These are phyloP conservation scores for Agastache rugosa DNA, from an alignment of 257 asterid genomes.

Conservation along the genomic window DNA sequence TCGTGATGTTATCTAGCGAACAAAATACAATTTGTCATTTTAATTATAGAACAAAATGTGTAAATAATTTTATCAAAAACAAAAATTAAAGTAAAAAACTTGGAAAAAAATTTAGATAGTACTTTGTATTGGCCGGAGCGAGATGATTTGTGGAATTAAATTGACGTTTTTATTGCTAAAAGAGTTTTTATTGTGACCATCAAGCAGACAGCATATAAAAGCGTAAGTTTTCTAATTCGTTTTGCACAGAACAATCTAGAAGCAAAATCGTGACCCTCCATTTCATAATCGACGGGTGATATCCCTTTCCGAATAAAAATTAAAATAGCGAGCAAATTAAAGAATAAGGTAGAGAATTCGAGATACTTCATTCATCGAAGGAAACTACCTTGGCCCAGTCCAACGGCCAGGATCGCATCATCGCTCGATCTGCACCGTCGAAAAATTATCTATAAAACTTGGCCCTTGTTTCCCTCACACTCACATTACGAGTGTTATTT, in stretches of 20 bases:
- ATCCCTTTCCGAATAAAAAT: background rate
- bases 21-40: too few relatives aligned
- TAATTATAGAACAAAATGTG: too few relatives aligned
- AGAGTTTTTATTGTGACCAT: background rate
- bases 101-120: too few relatives aligned
- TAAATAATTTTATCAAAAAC: too few relatives aligned
- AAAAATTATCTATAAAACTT: background rate
- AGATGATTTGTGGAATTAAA: background rate
- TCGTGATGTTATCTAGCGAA: too few relatives aligned
- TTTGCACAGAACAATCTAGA: slow-evolving; percentile 38
- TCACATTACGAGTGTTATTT: background rate
- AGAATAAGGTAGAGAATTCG: slow-evolving; percentile 47
- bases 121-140: background rate
- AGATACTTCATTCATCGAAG: slow-evolving; percentile 38
- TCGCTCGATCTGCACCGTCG: slow-evolving; percentile 41
- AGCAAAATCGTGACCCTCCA: slow-evolving; percentile 30
- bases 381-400: slow-evolving; percentile 15
- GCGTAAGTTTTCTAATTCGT: background rate
- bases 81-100: too few relatives aligned
- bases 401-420: slow-evolving; percentile 39
- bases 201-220: background rate
- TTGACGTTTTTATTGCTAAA: slow-evolving; percentile 5
- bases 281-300: slow-evolving; percentile 22
- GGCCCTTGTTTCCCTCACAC: background rate
- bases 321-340: background rate